phyloP scores from a whole-genome alignment of 352 stramenopile species.

The Pilasporangium apinafurcum region DNA sequence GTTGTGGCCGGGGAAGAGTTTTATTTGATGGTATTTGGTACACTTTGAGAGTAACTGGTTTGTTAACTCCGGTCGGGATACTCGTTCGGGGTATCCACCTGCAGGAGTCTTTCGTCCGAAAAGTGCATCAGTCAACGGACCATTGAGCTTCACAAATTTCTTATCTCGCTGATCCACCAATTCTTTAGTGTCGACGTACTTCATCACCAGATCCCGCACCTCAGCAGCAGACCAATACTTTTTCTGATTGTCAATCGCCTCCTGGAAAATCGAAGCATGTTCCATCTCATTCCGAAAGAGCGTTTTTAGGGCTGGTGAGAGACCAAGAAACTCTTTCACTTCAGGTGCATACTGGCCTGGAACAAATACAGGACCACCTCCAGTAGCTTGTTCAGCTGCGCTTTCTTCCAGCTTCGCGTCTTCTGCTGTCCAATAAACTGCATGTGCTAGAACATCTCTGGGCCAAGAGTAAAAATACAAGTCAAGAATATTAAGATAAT shows the following conservation, averaged over 20 bases:
- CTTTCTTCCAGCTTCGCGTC: slow-evolving; percentile 43
- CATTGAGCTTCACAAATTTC: slow-evolving; percentile 65
- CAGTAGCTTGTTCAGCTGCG: slow-evolving; percentile 23
- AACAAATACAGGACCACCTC: slow-evolving; percentile 30
- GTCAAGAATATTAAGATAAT: slow-evolving; percentile 2
- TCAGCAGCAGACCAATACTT: slow-evolving; percentile 49
- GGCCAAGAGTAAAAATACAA: not conserved
- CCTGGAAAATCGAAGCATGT: slow-evolving; percentile 12
- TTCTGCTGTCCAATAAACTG: slow-evolving; percentile 46
- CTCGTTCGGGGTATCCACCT: slow-evolving; percentile 49
- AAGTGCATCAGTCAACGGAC: slow-evolving; percentile 56
- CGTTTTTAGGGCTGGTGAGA: slow-evolving; percentile 47
- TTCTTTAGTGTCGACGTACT: slow-evolving; percentile 49
- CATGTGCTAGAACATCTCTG: slow-evolving; percentile 55
- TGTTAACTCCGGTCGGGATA: slow-evolving; percentile 51
- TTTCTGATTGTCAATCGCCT: slow-evolving; percentile 18
- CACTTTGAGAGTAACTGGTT: slow-evolving; percentile 53
- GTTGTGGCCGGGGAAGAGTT: slow-evolving; percentile 63
- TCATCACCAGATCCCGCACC: slow-evolving; percentile 47
- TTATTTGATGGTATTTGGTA: slow-evolving; percentile 60
- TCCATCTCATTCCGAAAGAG: slow-evolving; percentile 28
- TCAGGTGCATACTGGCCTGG: slow-evolving; percentile 58
- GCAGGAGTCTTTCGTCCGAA: slow-evolving; percentile 60
- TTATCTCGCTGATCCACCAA: slow-evolving; percentile 58
- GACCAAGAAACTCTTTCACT: slow-evolving; percentile 56